Percentiles rank a stretch among this genome's conserved stretches.
phyloP scores from a whole-genome alignment of 805 yeast species.

The Kregervanrija delftensis region DNA sequence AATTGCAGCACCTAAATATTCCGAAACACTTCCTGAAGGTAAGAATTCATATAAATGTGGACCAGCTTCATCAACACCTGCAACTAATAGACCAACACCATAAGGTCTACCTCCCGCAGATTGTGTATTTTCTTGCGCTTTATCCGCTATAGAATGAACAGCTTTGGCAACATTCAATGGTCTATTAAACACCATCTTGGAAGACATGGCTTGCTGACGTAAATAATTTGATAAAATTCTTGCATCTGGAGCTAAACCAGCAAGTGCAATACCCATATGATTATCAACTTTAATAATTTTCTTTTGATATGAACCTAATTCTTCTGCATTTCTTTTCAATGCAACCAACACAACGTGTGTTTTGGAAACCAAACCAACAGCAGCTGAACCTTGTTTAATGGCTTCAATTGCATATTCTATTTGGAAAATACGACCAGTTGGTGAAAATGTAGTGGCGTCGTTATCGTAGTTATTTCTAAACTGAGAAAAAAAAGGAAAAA shows the following conservation, averaged over 20 bases:
- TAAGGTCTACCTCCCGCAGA: slow-evolving; percentile 95
- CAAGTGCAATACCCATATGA: slow-evolving; percentile 91
- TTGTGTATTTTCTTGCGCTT: slow-evolving; percentile 96
- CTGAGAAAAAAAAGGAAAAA: slow-evolving; percentile 26
- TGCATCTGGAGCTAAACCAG: slow-evolving; percentile 98
- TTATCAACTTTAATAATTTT: slow-evolving; percentile 87
- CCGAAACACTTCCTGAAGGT: slow-evolving; percentile 91
- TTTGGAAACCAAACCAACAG: slow-evolving; percentile 86
- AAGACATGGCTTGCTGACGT: slow-evolving; percentile 86
- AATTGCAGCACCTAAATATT: slow-evolving; percentile 88
- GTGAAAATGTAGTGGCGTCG: slow-evolving; percentile 96
- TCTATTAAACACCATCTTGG: slow-evolving; percentile 77
- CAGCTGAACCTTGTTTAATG: slow-evolving; percentile 95
- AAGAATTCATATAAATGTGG: slow-evolving; percentile 92
- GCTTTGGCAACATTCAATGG: slow-evolving; percentile 80
- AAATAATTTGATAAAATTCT: slow-evolving; percentile 84
- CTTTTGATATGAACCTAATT: slow-evolving; percentile 93
- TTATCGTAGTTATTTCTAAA: slow-evolving; percentile 98
- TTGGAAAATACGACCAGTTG: slow-evolving; percentile 88
- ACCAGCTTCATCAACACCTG: slow-evolving; percentile 91
- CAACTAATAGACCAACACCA: slow-evolving; percentile 89
- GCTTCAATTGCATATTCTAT: slow-evolving; percentile 90
- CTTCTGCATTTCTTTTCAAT: slow-evolving; percentile 93
- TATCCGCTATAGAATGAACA: slow-evolving; percentile 82
- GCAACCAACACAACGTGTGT: slow-evolving; percentile 90